Base-by-base conservation (phyloP, 1,284 basidiomycete species). In the Heliocybe sulcata region DNA sequence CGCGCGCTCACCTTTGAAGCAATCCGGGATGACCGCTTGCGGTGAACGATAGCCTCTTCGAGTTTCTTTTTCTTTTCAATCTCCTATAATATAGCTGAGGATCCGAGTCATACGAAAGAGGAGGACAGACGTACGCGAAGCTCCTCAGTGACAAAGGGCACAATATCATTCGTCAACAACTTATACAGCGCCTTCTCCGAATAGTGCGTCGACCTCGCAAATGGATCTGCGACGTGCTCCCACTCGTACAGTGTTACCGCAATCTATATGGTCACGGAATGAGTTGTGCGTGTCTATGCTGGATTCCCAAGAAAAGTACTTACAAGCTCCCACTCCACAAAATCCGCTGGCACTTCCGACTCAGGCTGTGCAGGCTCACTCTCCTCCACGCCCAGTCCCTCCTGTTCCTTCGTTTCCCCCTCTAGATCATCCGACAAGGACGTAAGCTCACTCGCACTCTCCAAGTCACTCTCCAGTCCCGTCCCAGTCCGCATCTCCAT, bases 311-410 rank as follows among this genome's bases (percentile, higher is more conserved):
- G 22, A 45, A 50, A 45, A 45, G 54, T 45, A 76, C 83, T 60
- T 57, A 91, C 90, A 62, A 87, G 87, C 71, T 93, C 89, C 91
- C 91, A 92, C 66, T 90, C 88, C 54, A 91, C 70, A 62, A 92
- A 87, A 58, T 79, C 78, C 2, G 72, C 72, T 1, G 77, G 79
- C 33, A 68, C 55, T 11, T n/a, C 56, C 23, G n/a, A n/a, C n/a
- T n/a, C n/a, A n/a, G 25, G 54, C 56, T 29, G 42, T 35, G 22
- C 35, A 16, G 35, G 51, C 27, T 55, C 56, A 49, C 51, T 54
- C 27, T 56, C 19, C 35, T 29, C 50, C 52, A 56, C 48, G n/a
- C n/a, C n/a, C 54, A 49, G 20, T 35, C 48, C 20, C 53, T 23
- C 31, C 26, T 42, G 25, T 47, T 23, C 42, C 53, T 62, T 33